phyloP scores from a whole-genome alignment of 164 flowering plant genomes.

The Liquidambar formosana region DNA sequence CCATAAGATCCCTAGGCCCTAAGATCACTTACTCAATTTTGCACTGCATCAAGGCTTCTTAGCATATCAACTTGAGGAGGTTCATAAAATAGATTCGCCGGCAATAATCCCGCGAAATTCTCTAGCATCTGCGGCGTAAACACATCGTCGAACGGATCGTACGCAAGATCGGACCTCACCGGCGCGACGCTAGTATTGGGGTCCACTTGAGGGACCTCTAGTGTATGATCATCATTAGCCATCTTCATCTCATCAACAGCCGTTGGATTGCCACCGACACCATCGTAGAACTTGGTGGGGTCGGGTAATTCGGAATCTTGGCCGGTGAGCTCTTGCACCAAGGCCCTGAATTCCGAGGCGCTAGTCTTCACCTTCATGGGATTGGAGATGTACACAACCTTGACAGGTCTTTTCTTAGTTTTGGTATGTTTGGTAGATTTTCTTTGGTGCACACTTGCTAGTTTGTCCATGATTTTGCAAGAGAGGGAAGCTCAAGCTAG shows the following conservation, averaged over 20 bases:
- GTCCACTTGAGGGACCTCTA: neutral
- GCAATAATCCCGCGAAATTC: slow-evolving; percentile 25
- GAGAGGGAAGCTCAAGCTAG: neutral
- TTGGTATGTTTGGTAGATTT: slow-evolving; percentile 12
- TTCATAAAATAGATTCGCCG: slow-evolving; percentile 19
- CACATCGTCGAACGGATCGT: slow-evolving; percentile 32
- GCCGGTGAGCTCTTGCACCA: slow-evolving; percentile 45
- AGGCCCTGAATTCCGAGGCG: slow-evolving; percentile 31
- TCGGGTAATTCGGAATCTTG: slow-evolving; percentile 30
- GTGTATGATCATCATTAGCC: slow-evolving; percentile 1
- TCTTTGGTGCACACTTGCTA: slow-evolving; percentile 1
- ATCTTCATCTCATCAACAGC: slow-evolving; percentile 1
- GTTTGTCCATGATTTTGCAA: slow-evolving; percentile 1
- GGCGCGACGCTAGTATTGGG: neutral
- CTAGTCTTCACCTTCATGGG: slow-evolving; percentile 32
- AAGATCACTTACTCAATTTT: neutral
- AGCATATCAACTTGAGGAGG: slow-evolving; percentile 21
- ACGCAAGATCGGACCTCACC: slow-evolving; percentile 18
- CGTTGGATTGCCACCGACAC: neutral
- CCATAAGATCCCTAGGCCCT: neutral
- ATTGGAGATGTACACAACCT: slow-evolving; percentile 42
- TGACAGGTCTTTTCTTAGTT: slow-evolving; percentile 20
- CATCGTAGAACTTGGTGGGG: slow-evolving; percentile 17
- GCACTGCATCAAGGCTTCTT: slow-evolving; percentile 11
- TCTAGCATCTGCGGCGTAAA: slow-evolving; percentile 37